Evolutionary conservation across 371 early-diverging fungal species (phyloP).

Genomic region (Funneliformis caledonium): DNA sequence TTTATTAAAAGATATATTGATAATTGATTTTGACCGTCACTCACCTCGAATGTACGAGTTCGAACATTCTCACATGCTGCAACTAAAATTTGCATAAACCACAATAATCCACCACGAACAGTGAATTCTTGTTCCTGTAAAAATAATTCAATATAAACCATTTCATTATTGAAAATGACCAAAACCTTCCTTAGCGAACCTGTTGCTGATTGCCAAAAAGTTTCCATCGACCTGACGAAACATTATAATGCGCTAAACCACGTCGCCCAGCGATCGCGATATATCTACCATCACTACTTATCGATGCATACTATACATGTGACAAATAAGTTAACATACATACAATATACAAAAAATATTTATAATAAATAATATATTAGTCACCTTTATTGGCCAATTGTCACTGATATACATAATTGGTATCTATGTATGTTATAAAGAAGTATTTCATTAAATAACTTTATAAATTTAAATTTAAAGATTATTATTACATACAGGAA

Average conservation of each 20-base stretch:
- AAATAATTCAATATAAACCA: background rate
- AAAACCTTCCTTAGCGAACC: conserved; percentile 39
- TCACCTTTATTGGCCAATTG: conserved; percentile 85
- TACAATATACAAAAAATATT: background rate
- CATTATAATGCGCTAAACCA: conserved; percentile 80
- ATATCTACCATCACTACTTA: conserved; percentile 70
- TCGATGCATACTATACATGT: conserved; percentile 60
- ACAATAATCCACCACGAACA: conserved; percentile 75
- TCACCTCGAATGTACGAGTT: conserved; percentile 65
- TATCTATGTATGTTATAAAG: conserved; percentile 51
- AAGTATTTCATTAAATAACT: background rate
- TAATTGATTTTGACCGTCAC: background rate
- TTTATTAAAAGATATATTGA: background rate
- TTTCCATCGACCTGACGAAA: conserved; percentile 79
- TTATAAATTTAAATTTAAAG: background rate
- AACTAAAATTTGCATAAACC: conserved; percentile 78
- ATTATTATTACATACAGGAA: conserved; percentile 56
- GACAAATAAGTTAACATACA: background rate
- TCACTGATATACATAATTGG: conserved; percentile 78
- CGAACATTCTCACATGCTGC: conserved; percentile 60
- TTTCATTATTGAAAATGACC: background rate
- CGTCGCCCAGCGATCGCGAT: conserved; percentile 83
- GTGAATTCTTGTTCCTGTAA: conserved; percentile 72
- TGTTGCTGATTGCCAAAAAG: conserved; percentile 85
- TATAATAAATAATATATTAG: background rate